Base-by-base conservation (phyloP, 2,329 filamentous ascomycete species). In the Arachnomyces sp. region DNA sequence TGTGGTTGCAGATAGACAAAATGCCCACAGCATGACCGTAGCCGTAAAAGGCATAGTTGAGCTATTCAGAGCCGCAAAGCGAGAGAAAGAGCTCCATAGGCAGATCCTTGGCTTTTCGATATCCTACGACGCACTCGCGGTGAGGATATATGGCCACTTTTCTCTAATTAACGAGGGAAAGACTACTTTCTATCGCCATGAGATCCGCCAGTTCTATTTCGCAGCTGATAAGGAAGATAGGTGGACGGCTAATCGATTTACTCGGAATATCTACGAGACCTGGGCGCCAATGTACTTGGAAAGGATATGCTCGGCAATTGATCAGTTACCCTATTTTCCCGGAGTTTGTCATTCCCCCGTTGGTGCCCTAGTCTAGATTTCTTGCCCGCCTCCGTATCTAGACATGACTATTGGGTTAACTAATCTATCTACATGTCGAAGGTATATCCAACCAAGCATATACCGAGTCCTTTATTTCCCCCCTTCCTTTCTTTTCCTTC, bases 41-140 rank as follows among this genome's bases (percentile, higher is more conserved):
- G 68, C 66, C 1, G 57, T 61, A 32, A 57, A 62, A 38, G 65
- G 39, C 18, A 43, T 65, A 34, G 47, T 59, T n/a, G 59, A 67
- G 47, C 58, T 69, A 12, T 69, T 66, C 33, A 53, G 56, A 37
- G 18, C 46, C 3, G 58, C 65, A 1, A 51, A 52, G 12, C 40
- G 44, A 2, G 46, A 52, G 28, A 37, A 53, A 1, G 60, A 68
- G 43, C 40, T 68, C 14, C 8, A 68, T 45, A 56, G 58, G 11
- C 49, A 68, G 45, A 62, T 71, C 17, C 54, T 69, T 8, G 57
- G 55, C 14, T 71, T 69, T 42, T 71, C 65, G 3, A 44, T 69
- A 44, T 68, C 64, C 3, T 49, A 63, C 28, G 56, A 64, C 45
- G 30, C 60, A 25, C 3, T 32, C 2, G 45, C 44, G 1, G 60